Evolutionary conservation across 768 basidiomycete species (phyloP).

Genomic region (Megacollybia marginata): DNA sequence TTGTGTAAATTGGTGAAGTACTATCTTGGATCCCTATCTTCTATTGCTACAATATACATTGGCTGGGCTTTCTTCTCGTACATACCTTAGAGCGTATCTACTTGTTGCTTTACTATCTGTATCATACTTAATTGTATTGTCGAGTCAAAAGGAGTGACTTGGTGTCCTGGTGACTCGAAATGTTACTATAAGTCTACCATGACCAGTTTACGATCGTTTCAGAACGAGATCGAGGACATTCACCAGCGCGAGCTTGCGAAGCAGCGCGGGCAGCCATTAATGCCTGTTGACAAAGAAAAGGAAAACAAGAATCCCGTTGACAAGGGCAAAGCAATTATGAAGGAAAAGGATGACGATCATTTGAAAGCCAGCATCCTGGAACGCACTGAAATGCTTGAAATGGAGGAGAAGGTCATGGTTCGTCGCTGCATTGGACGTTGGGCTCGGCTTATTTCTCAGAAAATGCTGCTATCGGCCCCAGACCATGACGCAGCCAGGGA

Average conservation of each 20-base stretch:
- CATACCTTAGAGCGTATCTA: too few species aligned
- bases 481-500: slow-evolving; percentile 55
- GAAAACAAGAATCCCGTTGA: slow-evolving; percentile 19
- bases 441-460: slow-evolving; percentile 23
- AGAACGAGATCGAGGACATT: slow-evolving; percentile 74
- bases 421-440: slow-evolving; percentile 5
- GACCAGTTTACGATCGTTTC: slow-evolving; percentile 55
- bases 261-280: slow-evolving; percentile 38
- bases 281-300: slow-evolving; percentile 27
- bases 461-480: slow-evolving; percentile 33
- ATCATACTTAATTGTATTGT: background rate
- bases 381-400: slow-evolving; percentile 30
- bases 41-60: too few species aligned
- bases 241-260: slow-evolving; percentile 58
- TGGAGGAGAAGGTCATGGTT: slow-evolving; percentile 52
- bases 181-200: slow-evolving; percentile 19
- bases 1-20: slow-evolving; percentile 20
- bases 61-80: too few species aligned
- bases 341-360: slow-evolving; percentile 20
- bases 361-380: slow-evolving; percentile 7
- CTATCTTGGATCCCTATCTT: too few species aligned
- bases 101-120: too few species aligned
- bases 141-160: slow-evolving; percentile 12
- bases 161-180: slow-evolving; percentile 1
- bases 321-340: slow-evolving; percentile 31